Evolutionary conservation across 2,329 filamentous ascomycete species (phyloP).

Genomic region (Acephala macrosclerotiorum): DNA sequence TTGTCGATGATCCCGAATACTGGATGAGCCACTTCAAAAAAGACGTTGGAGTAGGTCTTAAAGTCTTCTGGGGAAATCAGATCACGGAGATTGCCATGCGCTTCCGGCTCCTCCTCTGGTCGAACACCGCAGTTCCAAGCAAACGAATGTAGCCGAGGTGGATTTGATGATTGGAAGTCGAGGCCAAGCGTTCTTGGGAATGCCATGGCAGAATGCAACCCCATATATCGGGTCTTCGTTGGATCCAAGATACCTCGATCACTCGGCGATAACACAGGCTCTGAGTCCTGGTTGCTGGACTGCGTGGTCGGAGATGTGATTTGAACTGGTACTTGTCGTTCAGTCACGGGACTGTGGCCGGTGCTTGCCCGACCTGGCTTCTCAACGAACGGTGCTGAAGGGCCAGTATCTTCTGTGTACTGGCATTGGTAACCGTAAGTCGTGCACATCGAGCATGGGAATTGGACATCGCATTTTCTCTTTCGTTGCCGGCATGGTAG

Average conservation of each 20-base stretch:
- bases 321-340: constrained; percentile 5
- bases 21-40: constrained; percentile 40
- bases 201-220: constrained; percentile 41
- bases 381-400: constrained; percentile 26
- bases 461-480: constrained; percentile 37
- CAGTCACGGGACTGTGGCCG: constrained; percentile 15
- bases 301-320: constrained; percentile 13
- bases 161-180: constrained; percentile 43
- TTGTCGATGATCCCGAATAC: constrained; percentile 44
- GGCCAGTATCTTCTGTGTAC: constrained; percentile 26
- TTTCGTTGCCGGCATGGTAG: constrained; percentile 38
- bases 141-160: constrained; percentile 46
- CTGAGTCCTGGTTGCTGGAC: background rate
- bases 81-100: constrained; percentile 34
- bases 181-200: constrained; percentile 44
- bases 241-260: constrained; percentile 41
- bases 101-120: constrained; percentile 38
- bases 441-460: constrained; percentile 37
- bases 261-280: background rate
- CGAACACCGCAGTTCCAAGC: constrained; percentile 47
- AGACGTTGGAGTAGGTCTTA: constrained; percentile 40
- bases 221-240: constrained; percentile 43
- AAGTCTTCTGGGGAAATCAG: constrained; percentile 40
- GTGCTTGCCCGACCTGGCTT: constrained; percentile 7
- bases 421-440: constrained; percentile 37